phyloP scores from a whole-genome alignment of 1,284 basidiomycete species.

The Cutaneotrichosporon dermatis region DNA sequence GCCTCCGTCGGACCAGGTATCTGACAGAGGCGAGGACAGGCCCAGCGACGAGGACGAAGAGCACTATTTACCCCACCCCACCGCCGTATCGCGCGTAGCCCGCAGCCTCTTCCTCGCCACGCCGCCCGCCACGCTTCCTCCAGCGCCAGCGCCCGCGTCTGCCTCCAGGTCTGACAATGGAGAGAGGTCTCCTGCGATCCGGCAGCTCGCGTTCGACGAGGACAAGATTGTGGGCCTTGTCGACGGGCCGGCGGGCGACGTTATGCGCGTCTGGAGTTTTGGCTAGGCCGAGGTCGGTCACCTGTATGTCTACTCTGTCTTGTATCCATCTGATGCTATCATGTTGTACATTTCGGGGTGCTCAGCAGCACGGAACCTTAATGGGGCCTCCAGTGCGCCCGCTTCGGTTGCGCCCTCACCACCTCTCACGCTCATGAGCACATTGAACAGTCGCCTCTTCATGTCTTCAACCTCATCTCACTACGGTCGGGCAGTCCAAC shows the following conservation, averaged over 20 bases:
- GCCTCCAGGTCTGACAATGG: neutral
- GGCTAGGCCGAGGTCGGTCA: no score
- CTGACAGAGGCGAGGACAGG: neutral
- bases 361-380: no score
- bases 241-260: conserved; percentile 17
- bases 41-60: neutral
- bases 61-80: conserved; percentile 24
- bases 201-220: conserved; percentile 46
- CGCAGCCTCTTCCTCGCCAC: conserved; percentile 37
- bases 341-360: no score
- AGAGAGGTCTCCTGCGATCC: conserved; percentile 20
- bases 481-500: no score
- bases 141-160: neutral
- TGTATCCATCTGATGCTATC: no score
- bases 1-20: neutral
- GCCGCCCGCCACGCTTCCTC: conserved; percentile 22
- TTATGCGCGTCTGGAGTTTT: conserved; percentile 44
- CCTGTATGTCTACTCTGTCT: no score
- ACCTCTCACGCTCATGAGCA: no score
- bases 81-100: conserved; percentile 40
- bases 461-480: no score
- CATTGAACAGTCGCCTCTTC: no score
- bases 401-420: no score
- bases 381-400: no score
- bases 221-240: conserved; percentile 47